Conservation (phyloP, 2,329 filamentous ascomycete species). For the Aspergillus pseudoterreus region DNA sequence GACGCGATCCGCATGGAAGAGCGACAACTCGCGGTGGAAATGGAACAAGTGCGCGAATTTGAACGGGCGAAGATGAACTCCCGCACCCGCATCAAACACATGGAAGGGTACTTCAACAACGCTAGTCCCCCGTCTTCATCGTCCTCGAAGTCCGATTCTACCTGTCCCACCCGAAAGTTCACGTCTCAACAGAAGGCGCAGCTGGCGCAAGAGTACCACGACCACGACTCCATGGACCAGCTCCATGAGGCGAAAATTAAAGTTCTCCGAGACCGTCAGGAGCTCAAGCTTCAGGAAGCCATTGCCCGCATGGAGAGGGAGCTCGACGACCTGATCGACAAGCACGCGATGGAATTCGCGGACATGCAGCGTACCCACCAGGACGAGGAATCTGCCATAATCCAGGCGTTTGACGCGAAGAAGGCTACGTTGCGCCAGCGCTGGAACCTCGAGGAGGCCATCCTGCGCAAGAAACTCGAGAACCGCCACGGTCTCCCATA, state of each 20-base stretch:
- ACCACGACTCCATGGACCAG: constrained; percentile 41
- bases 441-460: constrained; percentile 43
- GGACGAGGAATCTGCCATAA: constrained; percentile 27
- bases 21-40: constrained; percentile 42
- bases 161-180: constrained; percentile 25
- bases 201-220: constrained; percentile 43
- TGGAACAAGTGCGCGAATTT: constrained; percentile 44
- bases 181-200: constrained; percentile 42
- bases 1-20: constrained; percentile 38
- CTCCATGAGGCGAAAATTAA: constrained; percentile 45
- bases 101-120: constrained; percentile 46
- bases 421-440: constrained; percentile 32
- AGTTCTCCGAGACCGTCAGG: constrained; percentile 45
- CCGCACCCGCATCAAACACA: constrained; percentile 43
- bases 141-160: too few relatives aligned
- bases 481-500: constrained; percentile 31
- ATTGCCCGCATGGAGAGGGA: constrained; percentile 38
- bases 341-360: constrained; percentile 29
- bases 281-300: constrained; percentile 38
- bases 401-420: constrained; percentile 32
- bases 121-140: constrained; percentile 33
- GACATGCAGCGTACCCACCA: constrained; percentile 34
- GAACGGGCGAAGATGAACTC: constrained; percentile 42
- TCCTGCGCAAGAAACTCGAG: constrained; percentile 38
- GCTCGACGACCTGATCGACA: constrained; percentile 30